Evolutionary conservation across 108 stramenopile genomes (phyloP), one percentile per base, ranked within the genome.

Genomic region (Epithemia pelagica): DNA sequence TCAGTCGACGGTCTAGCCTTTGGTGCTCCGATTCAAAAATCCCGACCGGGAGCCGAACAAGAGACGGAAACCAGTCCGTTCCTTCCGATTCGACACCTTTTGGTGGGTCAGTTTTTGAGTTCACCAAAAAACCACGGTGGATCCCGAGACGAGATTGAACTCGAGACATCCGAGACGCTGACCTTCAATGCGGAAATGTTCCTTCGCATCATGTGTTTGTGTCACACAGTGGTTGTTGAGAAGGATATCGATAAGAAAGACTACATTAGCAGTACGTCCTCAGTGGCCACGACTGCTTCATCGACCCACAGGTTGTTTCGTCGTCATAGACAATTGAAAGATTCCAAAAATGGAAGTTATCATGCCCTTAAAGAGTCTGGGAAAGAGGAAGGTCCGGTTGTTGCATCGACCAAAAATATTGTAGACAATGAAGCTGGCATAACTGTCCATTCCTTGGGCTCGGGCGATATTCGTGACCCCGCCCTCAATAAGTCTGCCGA

Each of bases 221-320:
- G 95, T 59, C 91, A 96, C 78, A 96, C 95, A 22, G 95, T 96
- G 30, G 90, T 96, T 22, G 89, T 93, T 1, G 95, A 96, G 65
- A 89, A 91, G 46, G 88, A 90, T 72, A 63, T 84, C 2, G 90
- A 84, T 65, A 33, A 68, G 56, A 69, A 65, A 23, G 53, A 67
- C 27, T 54, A 67, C 18, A 74, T 74, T 57, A 61, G 33, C 33
- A 33, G 32, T 26, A 32, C 29, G 2, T 28, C 69, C 2, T 33
- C 77, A 52, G 62, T 53, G 10, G 54, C 51, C 28, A 64, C 65
- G 1, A 33, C 22, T 2, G 32, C n/a, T 10, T 59, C 59, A 30
- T 58, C 23, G 27, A 32, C 22, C n/a, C 7, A n/a, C 22, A 23
- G 52, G 5, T 27, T 58, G 2, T 60, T 59, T 46, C 30, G 63